Conservation (phyloP, 352 stramenopile species). For the Chrysophaeum taylorii region DNA sequence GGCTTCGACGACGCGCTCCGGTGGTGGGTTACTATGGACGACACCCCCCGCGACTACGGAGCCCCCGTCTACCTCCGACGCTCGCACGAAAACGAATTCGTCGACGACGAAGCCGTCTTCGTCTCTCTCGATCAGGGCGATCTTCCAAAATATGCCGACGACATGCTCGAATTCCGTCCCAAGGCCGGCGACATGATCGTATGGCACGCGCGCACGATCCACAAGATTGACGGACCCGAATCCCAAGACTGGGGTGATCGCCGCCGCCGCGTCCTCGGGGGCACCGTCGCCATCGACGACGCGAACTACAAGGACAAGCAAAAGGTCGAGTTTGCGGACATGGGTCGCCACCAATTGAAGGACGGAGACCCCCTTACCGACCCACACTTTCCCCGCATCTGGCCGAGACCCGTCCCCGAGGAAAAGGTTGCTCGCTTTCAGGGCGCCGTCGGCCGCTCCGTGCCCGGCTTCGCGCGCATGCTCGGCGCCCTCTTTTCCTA, state of each 20-base stretch:
- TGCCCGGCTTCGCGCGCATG: constrained; percentile 3
- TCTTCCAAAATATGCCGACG: constrained; percentile 46
- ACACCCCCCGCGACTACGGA: constrained; percentile 54
- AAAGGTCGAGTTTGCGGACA: constrained; percentile 11
- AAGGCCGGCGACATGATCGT: constrained; percentile 59
- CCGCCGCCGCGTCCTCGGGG: constrained; percentile 50
- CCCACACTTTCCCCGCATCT: constrained; percentile 4
- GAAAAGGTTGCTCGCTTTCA: background rate
- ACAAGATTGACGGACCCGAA: constrained; percentile 56
- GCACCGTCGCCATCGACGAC: constrained; percentile 46
- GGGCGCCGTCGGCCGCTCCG: background rate
- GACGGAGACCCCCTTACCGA: background rate
- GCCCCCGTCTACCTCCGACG: constrained; percentile 54
- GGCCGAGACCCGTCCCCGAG: background rate
- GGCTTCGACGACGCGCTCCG: constrained; percentile 47
- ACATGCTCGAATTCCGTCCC: constrained; percentile 45
- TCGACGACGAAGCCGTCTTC: constrained; percentile 51
- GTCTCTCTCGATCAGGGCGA: constrained; percentile 52
- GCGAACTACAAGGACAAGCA: constrained; percentile 48
- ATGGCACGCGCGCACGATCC: constrained; percentile 57
- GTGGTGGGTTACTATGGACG: constrained; percentile 63
- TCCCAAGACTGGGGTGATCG: constrained; percentile 51
- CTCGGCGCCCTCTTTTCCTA: background rate
- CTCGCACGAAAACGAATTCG: constrained; percentile 45
- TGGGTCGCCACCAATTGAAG: background rate